phyloP scores from a whole-genome alignment of 2,329 filamentous ascomycete genomes.

The Didymellaceae sp. region DNA sequence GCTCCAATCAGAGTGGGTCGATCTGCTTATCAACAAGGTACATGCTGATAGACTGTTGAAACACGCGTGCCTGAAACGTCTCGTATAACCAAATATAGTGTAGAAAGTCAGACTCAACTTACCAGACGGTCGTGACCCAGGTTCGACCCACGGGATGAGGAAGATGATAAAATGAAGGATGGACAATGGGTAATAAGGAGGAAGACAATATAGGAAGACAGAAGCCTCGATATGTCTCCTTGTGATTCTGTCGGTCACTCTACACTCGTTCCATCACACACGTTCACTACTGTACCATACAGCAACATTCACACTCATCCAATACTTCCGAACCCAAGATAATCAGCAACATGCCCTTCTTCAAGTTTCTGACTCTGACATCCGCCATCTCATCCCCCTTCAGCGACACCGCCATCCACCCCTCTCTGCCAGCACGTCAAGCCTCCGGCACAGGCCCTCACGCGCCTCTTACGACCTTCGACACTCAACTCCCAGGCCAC shows the following conservation, averaged over 20 bases:
- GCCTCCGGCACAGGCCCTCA: not conserved
- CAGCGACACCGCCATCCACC: not conserved
- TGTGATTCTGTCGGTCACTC: too few relatives aligned
- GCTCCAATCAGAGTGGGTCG: not conserved
- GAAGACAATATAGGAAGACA: too few relatives aligned
- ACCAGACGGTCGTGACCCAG: not conserved
- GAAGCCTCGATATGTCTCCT: too few relatives aligned
- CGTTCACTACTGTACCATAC: too few relatives aligned
- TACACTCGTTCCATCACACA: too few relatives aligned
- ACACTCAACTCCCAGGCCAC: not conserved
- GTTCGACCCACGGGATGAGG: not conserved
- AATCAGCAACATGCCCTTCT: too few relatives aligned
- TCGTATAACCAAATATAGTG: not conserved
- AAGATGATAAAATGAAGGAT: too few relatives aligned
- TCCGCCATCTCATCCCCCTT: not conserved
- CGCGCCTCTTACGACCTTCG: not conserved
- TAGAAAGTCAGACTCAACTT: not conserved
- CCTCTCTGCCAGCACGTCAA: not conserved
- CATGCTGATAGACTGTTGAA: not conserved
- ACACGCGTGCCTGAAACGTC: not conserved
- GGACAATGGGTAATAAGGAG: too few relatives aligned
- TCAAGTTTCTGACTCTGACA: not conserved
- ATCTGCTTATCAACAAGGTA: not conserved
- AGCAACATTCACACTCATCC: too few relatives aligned
- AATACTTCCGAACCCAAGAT: too few relatives aligned